phyloP scores from a whole-genome alignment of 2,329 filamentous ascomycete genomes.

The Fusarium sterilihyphosum region DNA sequence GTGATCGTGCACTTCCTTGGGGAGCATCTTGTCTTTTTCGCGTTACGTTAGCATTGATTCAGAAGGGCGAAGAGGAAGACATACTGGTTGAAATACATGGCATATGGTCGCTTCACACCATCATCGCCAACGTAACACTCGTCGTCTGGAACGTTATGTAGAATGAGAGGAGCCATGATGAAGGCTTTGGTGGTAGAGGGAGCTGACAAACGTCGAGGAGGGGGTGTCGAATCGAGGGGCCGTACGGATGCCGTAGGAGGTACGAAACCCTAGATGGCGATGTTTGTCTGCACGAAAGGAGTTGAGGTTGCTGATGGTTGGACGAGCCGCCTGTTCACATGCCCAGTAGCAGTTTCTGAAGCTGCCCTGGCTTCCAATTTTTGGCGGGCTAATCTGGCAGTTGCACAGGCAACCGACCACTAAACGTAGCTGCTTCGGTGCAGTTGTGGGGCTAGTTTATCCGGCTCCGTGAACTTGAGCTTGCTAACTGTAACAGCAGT shows the following conservation, averaged over 20 bases:
- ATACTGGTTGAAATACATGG: conserved; percentile 73
- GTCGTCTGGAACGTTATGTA: conserved; percentile 75
- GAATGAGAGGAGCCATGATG: conserved; percentile 70
- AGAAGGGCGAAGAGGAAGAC: conserved; percentile 24
- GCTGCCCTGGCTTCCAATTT: conserved; percentile 34
- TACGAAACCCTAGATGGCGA: conserved; percentile 1
- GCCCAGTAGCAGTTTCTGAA: conserved; percentile 20
- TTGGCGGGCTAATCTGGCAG: conserved; percentile 37
- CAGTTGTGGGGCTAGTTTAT: conserved; percentile 30
- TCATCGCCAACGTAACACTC: conserved; percentile 74
- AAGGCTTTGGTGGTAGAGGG: not conserved
- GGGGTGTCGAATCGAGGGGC: not conserved
- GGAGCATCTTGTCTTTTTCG: conserved; percentile 62
- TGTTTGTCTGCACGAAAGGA: not conserved
- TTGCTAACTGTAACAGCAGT: not conserved
- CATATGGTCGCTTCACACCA: conserved; percentile 72
- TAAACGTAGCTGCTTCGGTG: conserved; percentile 13
- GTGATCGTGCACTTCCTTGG: conserved; percentile 58
- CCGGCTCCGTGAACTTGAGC: conserved; percentile 17
- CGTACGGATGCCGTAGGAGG: not conserved
- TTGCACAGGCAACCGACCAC: conserved; percentile 39
- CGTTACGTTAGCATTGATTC: conserved; percentile 3
- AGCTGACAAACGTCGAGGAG: not conserved
- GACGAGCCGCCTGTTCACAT: conserved; percentile 23
- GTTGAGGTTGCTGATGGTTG: conserved; percentile 7